A percentile compares a stretch with the other conserved stretches of the same genome.
These are phyloP conservation scores for Exophiala viscosa DNA, from an alignment of 2,329 filamentous ascomycete species.

Conservation along the genomic window DNA sequence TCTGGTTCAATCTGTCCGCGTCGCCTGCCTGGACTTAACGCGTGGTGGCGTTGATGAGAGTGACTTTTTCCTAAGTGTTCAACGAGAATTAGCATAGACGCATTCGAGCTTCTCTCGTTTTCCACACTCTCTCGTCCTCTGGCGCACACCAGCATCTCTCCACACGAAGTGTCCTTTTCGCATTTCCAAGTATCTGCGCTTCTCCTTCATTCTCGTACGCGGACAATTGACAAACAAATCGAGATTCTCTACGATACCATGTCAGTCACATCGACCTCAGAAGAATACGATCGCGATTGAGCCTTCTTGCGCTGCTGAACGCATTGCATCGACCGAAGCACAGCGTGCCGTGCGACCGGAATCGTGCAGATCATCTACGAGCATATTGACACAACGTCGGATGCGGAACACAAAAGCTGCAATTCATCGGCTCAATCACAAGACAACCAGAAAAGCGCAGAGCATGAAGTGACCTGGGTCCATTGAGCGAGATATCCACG, in stretches of 20 bases:
- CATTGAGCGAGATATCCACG: slow-evolving; percentile 3
- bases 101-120: slow-evolving; percentile 7
- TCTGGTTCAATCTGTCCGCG: slow-evolving; percentile 8
- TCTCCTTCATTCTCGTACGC: slow-evolving; percentile 18
- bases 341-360: slow-evolving; percentile 17
- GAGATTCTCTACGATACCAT: slow-evolving; percentile 17
- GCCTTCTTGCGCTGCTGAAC: slow-evolving; percentile 4
- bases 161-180: background rate
- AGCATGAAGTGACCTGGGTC: slow-evolving; percentile 9
- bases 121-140: background rate
- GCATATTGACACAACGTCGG: slow-evolving; percentile 12
- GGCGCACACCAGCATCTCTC: background rate
- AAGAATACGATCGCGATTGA: slow-evolving; percentile 1
- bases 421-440: slow-evolving; percentile 3
- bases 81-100: slow-evolving; percentile 15
- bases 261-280: slow-evolving; percentile 9
- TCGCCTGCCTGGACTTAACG: slow-evolving; percentile 13
- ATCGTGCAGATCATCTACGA: slow-evolving; percentile 12
- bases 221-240: slow-evolving; percentile 16
- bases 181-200: slow-evolving; percentile 8
- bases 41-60: slow-evolving; percentile 16
- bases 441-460: slow-evolving; percentile 2
- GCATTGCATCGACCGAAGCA: background rate
- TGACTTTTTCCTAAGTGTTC: slow-evolving; percentile 10
- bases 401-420: slow-evolving; percentile 10